Evolutionary conservation across 2,329 filamentous ascomycete genomes (phyloP).

Genomic region (Cladosporium velox): DNA sequence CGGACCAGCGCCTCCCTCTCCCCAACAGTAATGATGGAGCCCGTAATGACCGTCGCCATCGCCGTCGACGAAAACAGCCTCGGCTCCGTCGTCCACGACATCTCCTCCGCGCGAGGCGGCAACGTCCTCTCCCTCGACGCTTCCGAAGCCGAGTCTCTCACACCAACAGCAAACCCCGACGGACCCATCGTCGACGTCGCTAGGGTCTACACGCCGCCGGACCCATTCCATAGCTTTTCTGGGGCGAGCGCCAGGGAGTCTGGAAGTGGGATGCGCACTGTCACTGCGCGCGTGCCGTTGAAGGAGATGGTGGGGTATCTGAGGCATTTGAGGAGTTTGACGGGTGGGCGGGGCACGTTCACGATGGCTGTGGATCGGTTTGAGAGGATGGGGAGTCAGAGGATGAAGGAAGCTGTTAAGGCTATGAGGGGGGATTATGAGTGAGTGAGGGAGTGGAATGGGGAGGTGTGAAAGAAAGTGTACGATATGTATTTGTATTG

Average conservation of each 20-base stretch:
- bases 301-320: conserved; percentile 97
- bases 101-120: conserved; percentile 71
- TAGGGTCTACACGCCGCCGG: conserved; percentile 82
- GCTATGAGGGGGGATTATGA: conserved; percentile 32
- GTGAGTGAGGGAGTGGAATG: background rate
- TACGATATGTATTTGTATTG: conserved; percentile 1
- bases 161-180: conserved; percentile 32
- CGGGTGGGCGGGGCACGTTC: conserved; percentile 77
- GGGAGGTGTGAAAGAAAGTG: background rate
- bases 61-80: conserved; percentile 79
- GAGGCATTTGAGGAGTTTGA: conserved; percentile 83
- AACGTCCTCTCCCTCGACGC: conserved; percentile 71
- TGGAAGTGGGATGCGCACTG: conserved; percentile 51
- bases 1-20: conserved; percentile 55
- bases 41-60: conserved; percentile 89
- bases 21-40: conserved; percentile 76
- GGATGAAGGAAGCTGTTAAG: conserved; percentile 58
- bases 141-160: conserved; percentile 35
- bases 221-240: conserved; percentile 64
- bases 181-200: conserved; percentile 62
- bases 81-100: conserved; percentile 79
- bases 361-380: conserved; percentile 74
- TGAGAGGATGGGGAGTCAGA: conserved; percentile 63
- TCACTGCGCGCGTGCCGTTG: conserved; percentile 84
- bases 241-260: conserved; percentile 23